Evolutionary conservation across 176 grass and related monocot genomes (phyloP).

Genomic region (Stipa capillata): DNA sequence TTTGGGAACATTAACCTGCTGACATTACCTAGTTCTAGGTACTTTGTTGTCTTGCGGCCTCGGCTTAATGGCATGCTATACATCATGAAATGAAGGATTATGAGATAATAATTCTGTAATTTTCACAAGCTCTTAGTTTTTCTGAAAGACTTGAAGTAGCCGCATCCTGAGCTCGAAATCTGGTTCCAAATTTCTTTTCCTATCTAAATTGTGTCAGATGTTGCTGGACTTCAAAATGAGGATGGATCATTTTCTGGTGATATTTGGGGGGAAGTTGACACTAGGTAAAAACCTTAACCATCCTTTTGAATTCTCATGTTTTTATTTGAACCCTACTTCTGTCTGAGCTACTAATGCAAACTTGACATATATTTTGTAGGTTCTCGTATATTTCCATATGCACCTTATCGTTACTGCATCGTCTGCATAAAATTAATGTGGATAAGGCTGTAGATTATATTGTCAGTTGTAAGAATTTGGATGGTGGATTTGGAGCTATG

Average conservation of each 20-base stretch:
- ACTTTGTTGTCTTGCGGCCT: background rate
- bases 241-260: conserved; percentile 97
- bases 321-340: background rate
- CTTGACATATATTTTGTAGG: conserved; percentile 29
- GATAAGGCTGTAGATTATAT: conserved; percentile 80
- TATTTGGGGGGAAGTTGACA: conserved; percentile 90
- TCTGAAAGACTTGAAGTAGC: background rate
- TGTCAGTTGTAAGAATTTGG: conserved; percentile 91
- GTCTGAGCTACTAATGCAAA: background rate
- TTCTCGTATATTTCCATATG: conserved; percentile 89
- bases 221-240: conserved; percentile 68
- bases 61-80: background rate
- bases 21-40: background rate
- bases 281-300: conserved; percentile 35
- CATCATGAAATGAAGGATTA: background rate
- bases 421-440: conserved; percentile 72
- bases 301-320: background rate
- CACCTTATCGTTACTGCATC: conserved; percentile 61
- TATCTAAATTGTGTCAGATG: conserved; percentile 50
- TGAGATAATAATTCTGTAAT: background rate
- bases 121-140: background rate
- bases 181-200: conserved; percentile 21
- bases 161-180: background rate
- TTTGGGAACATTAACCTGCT: background rate
- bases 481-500: conserved; percentile 86